Base-by-base conservation (phyloP, 2,329 filamentous ascomycete species). In the Blumeriella jaapii region DNA sequence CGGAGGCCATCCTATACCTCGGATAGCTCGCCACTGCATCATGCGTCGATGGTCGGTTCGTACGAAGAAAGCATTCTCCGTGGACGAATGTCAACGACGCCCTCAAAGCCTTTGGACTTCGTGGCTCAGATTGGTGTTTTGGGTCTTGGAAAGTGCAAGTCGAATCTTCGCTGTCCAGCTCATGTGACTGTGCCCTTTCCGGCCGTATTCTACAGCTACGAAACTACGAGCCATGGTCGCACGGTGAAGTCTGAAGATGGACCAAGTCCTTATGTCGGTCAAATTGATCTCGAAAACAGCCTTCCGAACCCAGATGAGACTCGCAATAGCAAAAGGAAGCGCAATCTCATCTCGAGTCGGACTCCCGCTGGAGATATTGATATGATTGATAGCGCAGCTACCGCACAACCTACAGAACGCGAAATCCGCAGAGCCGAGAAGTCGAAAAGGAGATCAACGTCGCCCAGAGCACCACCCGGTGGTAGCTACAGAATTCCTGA, bases 41-140 rank as follows among this genome's bases (percentile, higher is more conserved):
- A 93, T 58, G 87, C 89, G 6, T 87, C 87, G 3, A 93, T 98
- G 82, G 89, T 96, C 2, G 91, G 91, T 2, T 95, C 89, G 2
- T 98, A 95, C 49, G 91, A 98, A 59, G 91, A 98, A 60, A 95
- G 86, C 17, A 95, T 98, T 41, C 64, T 98, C 2, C 77, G 85
- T 29, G 91, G 91, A 24, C 76, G 91, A 43, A 98, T 98, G 91
- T 96, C 91, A 17, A 95, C 87, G 1, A 91, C 79, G 2, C 89
- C 91, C 0, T 96, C 89, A 1, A 87, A 83, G 46, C 89, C 91
- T 5, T 64, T 98, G 5, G 79, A 94, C 46, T 98, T 98, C 53
- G 70, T 93, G 5, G 91, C 91, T 17, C 86, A 96, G 55, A 95
- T 98, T 38, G 91, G 91, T 14, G 91, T 96, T 0, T 64, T 96